A percentile compares a stretch with the other conserved stretches of the same genome.
Evolutionary conservation across 2,329 filamentous ascomycete species (phyloP).

Genomic region (Biscogniauxia marginata): DNA sequence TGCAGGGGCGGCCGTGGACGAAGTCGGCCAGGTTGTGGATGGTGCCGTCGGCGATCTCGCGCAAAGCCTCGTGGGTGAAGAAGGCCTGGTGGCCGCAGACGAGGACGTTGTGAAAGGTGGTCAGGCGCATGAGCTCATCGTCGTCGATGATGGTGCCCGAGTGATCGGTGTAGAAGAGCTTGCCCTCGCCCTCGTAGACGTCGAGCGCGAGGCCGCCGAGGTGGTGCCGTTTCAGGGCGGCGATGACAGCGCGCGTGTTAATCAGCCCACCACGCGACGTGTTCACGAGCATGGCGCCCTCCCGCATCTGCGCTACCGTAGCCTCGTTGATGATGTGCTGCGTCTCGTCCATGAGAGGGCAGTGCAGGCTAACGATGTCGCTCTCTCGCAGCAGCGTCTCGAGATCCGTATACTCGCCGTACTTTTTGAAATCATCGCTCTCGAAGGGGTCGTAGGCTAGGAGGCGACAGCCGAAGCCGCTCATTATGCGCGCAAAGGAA

Average conservation of each 20-base stretch:
- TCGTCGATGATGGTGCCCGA: conserved; percentile 65
- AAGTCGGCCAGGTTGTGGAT: conserved; percentile 55
- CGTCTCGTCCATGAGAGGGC: conserved; percentile 60
- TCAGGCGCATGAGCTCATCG: conserved; percentile 62
- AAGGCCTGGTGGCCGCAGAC: conserved; percentile 69
- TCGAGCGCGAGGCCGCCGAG: conserved; percentile 64
- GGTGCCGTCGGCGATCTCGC: conserved; percentile 61
- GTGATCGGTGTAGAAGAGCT: conserved; percentile 65
- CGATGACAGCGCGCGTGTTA: conserved; percentile 58
- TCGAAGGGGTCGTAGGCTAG: conserved; percentile 61
- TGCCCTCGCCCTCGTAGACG: conserved; percentile 66
- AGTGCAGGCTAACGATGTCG: conserved; percentile 66
- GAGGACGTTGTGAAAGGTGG: conserved; percentile 67
- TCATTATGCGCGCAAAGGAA: conserved; percentile 59
- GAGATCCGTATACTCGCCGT: conserved; percentile 54
- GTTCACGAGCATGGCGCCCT: conserved; percentile 62
- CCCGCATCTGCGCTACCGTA: conserved; percentile 56
- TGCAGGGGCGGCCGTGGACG: conserved; percentile 19
- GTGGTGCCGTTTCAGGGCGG: conserved; percentile 57
- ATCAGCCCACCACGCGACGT: conserved; percentile 67
- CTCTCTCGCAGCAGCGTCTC: conserved; percentile 52
- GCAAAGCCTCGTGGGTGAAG: conserved; percentile 64
- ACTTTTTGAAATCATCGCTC: conserved; percentile 45
- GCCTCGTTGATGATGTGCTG: conserved; percentile 58
- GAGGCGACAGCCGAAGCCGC: conserved; percentile 63